Evolutionary conservation across 2,329 filamentous ascomycete genomes (phyloP).

Genomic region (Aspergillus phoenicis): DNA sequence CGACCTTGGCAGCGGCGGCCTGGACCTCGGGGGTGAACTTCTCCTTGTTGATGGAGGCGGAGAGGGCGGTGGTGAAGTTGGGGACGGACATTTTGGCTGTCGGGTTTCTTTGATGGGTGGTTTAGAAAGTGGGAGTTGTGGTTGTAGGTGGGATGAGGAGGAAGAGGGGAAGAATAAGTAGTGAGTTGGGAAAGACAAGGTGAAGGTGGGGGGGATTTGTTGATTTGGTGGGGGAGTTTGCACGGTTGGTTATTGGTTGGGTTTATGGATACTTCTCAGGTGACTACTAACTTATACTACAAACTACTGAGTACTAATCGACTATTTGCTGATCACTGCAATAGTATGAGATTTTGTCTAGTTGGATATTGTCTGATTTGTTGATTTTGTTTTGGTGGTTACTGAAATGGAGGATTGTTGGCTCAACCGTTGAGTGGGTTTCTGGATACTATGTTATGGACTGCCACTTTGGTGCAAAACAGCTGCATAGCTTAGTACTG

Average conservation of each 20-base stretch:
- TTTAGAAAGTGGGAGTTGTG: neutral
- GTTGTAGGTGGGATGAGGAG: conserved; percentile 7
- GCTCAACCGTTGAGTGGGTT: no score
- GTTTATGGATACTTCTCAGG: conserved; percentile 6
- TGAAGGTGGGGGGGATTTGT: neutral
- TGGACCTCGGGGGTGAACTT: conserved; percentile 35
- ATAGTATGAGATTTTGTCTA: neutral
- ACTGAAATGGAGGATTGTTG: no score
- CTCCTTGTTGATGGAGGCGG: conserved; percentile 29
- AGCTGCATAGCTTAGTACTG: no score
- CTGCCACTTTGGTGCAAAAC: no score
- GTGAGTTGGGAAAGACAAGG: conserved; percentile 12
- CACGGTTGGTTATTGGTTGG: neutral
- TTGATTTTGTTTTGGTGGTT: no score
- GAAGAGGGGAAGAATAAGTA: conserved; percentile 5
- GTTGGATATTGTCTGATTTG: neutral
- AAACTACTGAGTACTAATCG: neutral
- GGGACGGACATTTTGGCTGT: conserved; percentile 31
- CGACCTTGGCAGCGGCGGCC: conserved; percentile 28
- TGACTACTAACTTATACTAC: neutral
- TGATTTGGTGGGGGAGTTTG: conserved; percentile 4
- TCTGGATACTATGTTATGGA: no score
- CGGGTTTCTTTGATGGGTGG: conserved; percentile 1
- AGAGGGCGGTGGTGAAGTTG: conserved; percentile 31
- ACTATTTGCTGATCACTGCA: no score